A percentile compares a stretch with the other conserved stretches of the same genome.
phyloP scores from a whole-genome alignment of 2,329 filamentous ascomycete genomes.

The Penicillium sp. region DNA sequence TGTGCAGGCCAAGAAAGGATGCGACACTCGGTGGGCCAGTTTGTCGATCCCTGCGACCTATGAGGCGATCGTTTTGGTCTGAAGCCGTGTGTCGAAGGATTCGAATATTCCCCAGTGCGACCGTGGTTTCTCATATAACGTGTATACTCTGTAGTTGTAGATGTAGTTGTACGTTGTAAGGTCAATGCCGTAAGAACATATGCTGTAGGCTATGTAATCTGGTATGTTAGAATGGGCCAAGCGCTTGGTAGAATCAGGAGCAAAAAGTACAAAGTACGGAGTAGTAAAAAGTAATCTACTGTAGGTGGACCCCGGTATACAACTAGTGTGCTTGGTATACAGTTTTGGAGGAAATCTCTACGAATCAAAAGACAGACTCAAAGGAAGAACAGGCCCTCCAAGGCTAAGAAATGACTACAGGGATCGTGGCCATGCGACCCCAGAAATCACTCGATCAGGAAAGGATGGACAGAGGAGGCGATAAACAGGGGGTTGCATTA shows the following conservation, averaged over 20 bases:
- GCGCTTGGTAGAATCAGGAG: too few species aligned
- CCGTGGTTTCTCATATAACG: background rate
- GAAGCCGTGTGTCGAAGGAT: background rate
- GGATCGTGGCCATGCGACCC: conserved; percentile 18
- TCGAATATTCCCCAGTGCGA: background rate
- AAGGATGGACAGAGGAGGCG: conserved; percentile 18
- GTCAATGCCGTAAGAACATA: background rate
- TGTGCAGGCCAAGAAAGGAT: conserved; percentile 18
- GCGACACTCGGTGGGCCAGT: conserved; percentile 12
- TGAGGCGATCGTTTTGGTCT: background rate
- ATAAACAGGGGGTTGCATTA: background rate
- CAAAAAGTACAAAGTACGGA: too few species aligned
- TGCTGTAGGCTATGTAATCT: background rate
- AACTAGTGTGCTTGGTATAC: background rate
- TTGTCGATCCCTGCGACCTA: conserved; percentile 19
- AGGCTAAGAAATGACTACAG: background rate
- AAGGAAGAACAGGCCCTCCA: background rate
- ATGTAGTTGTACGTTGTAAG: background rate
- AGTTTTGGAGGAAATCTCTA: background rate
- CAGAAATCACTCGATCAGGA: conserved; percentile 20
- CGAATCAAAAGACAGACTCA: background rate
- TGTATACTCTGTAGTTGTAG: background rate
- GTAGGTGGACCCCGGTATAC: too few species aligned
- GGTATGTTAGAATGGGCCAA: too few species aligned
- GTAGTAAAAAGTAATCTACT: too few species aligned